Conservation (phyloP, 2,329 filamentous ascomycete species). For the Herpotrichia juniperi region DNA sequence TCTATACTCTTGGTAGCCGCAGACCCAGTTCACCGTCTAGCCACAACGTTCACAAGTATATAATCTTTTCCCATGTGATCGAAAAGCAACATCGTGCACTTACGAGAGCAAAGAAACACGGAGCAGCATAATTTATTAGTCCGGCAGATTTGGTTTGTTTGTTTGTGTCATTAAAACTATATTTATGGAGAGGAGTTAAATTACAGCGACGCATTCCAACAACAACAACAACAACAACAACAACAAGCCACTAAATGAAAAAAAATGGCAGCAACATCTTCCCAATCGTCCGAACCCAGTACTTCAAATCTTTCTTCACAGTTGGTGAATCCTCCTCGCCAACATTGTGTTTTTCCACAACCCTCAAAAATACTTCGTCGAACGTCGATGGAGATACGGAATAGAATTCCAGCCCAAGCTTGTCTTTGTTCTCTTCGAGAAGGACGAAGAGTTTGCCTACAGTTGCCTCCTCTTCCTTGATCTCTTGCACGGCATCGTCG, state of each 20-base stretch:
- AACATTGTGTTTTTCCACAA: constrained; percentile 63
- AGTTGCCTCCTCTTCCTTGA: constrained; percentile 10
- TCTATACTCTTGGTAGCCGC: too few species aligned
- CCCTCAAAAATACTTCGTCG: constrained; percentile 85
- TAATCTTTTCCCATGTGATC: too few species aligned
- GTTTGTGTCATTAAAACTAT: too few species aligned
- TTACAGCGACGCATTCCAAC: background rate
- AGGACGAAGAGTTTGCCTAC: constrained; percentile 66
- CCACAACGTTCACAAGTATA: too few species aligned
- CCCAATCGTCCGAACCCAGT: constrained; percentile 1
- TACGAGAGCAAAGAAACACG: too few species aligned
- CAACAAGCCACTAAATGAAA: background rate
- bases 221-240: background rate
- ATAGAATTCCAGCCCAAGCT: constrained; percentile 78
- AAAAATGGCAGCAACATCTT: constrained; percentile 8
- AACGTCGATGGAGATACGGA: constrained; percentile 82
- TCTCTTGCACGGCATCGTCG: too few species aligned
- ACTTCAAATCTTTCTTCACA: constrained; percentile 21
- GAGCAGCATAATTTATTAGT: too few species aligned
- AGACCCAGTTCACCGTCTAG: too few species aligned
- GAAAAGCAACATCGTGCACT: too few species aligned
- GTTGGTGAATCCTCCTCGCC: constrained; percentile 20
- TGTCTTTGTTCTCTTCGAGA: constrained; percentile 72
- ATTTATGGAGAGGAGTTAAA: background rate
- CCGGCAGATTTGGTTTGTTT: too few species aligned